Percentiles rank a stretch among this genome's conserved stretches.
Conservation (phyloP, 495 filamentous ascomycete genomes). For the Margaritispora aquatica region DNA sequence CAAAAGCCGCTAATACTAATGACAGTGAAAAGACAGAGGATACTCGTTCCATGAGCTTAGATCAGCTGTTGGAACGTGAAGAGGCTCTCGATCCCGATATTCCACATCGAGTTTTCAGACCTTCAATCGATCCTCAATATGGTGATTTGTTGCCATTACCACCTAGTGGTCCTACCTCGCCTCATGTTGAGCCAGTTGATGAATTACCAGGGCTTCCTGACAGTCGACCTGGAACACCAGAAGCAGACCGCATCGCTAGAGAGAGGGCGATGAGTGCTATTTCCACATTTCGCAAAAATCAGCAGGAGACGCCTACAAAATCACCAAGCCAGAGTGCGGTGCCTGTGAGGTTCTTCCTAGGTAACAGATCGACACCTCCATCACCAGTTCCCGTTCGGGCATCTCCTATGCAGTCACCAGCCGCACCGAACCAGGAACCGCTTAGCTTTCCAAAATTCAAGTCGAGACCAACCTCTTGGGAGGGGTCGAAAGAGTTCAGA, state of each 20-base stretch:
- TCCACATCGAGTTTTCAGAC: constrained; percentile 39
- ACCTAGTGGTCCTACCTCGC: constrained; percentile 38
- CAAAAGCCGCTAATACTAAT: constrained; percentile 23
- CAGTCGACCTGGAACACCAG: constrained; percentile 41
- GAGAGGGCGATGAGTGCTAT: constrained; percentile 6
- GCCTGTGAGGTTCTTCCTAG: constrained; percentile 33
- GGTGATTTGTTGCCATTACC: constrained; percentile 50
- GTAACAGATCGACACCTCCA: constrained; percentile 36
- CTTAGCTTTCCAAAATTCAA: constrained; percentile 26
- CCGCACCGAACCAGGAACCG: constrained; percentile 20
- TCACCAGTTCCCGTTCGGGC: constrained; percentile 32
- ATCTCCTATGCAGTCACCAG: constrained; percentile 35
- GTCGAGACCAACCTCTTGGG: constrained; percentile 43
- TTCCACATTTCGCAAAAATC: constrained; percentile 9
- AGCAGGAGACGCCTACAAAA: constrained; percentile 21
- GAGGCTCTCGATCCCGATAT: constrained; percentile 42
- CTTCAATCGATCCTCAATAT: constrained; percentile 50
- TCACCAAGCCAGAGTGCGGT: constrained; percentile 47
- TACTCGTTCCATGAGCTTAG: neutral
- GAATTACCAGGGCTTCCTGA: constrained; percentile 43
- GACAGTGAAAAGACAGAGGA: constrained; percentile 6
- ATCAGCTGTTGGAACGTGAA: constrained; percentile 2
- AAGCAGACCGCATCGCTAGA: constrained; percentile 20
- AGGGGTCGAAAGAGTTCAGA: constrained; percentile 39
- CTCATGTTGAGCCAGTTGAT: constrained; percentile 21